Evolutionary conservation across 2,329 filamentous ascomycete species (phyloP).

Genomic region (Neofusicoccum umdonicola): DNA sequence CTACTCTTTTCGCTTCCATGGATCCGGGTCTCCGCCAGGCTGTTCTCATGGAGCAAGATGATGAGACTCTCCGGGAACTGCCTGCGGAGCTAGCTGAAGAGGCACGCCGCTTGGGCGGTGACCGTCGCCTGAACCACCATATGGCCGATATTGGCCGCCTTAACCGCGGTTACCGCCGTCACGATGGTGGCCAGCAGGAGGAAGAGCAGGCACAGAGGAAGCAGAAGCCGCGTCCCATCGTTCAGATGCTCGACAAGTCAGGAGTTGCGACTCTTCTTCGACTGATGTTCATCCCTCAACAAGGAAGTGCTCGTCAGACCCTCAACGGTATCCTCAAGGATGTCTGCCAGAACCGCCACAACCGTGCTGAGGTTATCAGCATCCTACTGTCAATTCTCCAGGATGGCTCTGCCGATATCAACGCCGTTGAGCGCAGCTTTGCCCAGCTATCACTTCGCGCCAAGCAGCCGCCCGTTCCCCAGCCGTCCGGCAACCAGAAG

Average conservation of each 20-base stretch:
- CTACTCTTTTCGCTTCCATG: constrained; percentile 87
- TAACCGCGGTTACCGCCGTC: constrained; percentile 23
- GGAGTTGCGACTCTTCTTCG: constrained; percentile 93
- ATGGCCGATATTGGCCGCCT: constrained; percentile 37
- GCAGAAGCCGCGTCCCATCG: constrained; percentile 72
- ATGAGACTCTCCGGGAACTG: constrained; percentile 78
- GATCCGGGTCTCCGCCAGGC: constrained; percentile 80
- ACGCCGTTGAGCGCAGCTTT: constrained; percentile 93
- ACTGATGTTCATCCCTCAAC: constrained; percentile 96
- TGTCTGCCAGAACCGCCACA: constrained; percentile 95
- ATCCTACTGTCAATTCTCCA: constrained; percentile 90
- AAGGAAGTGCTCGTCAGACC: constrained; percentile 78
- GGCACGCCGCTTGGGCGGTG: constrained; percentile 68
- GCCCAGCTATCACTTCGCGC: constrained; percentile 88
- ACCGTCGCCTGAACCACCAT: constrained; percentile 52
- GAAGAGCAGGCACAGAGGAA: constrained; percentile 58
- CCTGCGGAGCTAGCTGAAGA: constrained; percentile 84
- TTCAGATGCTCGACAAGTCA: constrained; percentile 95
- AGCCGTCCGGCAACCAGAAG: constrained; percentile 53
- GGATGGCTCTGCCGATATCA: constrained; percentile 89
- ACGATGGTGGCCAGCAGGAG: constrained; percentile 30
- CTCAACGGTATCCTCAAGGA: constrained; percentile 86
- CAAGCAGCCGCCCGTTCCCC: constrained; percentile 59
- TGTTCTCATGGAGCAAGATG: constrained; percentile 87
- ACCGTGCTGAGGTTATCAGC: constrained; percentile 88